A percentile compares a stretch with the other conserved stretches of the same genome.
phyloP scores from a whole-genome alignment of 768 basidiomycete species.

The Baorangia bicolor region DNA sequence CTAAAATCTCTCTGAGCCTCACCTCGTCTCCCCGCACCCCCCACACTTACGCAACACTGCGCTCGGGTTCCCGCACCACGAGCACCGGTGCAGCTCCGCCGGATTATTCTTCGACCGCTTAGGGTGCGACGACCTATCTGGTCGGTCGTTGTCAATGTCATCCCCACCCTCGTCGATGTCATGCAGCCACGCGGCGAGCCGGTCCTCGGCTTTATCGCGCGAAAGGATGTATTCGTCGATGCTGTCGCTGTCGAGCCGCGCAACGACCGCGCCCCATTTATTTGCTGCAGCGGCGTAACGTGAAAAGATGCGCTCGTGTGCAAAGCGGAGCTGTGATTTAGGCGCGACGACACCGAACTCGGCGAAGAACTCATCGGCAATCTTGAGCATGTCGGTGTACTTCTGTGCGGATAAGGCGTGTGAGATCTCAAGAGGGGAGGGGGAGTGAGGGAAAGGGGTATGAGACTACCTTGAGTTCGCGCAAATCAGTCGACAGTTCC shows the following conservation, averaged over 20 bases:
- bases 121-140: too few relatives aligned
- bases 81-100: constrained; percentile 54
- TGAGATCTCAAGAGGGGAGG: neutral
- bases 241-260: constrained; percentile 32
- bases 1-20: too few relatives aligned
- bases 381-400: constrained; percentile 40
- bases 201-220: constrained; percentile 48
- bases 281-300: constrained; percentile 43
- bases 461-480: constrained; percentile 50
- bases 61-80: constrained; percentile 62
- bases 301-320: constrained; percentile 48
- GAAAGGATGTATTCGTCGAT: constrained; percentile 26
- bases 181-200: constrained; percentile 55
- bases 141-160: too few relatives aligned
- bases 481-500: constrained; percentile 45
- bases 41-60: constrained; percentile 52
- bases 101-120: constrained; percentile 40
- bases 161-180: constrained; percentile 42
- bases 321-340: constrained; percentile 50
- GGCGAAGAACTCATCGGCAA: constrained; percentile 50
- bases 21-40: constrained; percentile 42
- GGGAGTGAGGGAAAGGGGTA: neutral
- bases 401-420: constrained; percentile 25
- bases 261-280: constrained; percentile 48
- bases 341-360: constrained; percentile 46